Base-by-base conservation (phyloP, 2,329 filamentous ascomycete genomes). In the Fusarium pseudoanthophilum region DNA sequence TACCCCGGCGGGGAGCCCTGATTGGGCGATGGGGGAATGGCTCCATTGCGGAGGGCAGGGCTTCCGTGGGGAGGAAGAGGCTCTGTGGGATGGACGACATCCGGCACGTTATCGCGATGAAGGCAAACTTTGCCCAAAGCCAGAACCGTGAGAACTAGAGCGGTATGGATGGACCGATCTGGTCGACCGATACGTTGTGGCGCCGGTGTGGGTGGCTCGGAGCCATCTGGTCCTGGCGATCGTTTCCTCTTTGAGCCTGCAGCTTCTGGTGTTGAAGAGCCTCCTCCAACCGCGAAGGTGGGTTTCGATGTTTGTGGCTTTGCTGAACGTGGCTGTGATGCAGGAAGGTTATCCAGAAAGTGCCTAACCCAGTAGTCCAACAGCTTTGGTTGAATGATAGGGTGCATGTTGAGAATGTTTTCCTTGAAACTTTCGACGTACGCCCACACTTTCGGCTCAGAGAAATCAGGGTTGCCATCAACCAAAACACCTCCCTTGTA, bases 91-190 rank as follows among this genome's bases (percentile, higher is more conserved):
- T 81, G 80, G 5, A 92, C 86, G 5, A 92, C 84, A 57, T 91
- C 89, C 0, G 89, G 89, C 7, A 92, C 84, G 71, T 83, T 84
- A 1, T 86, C 85, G 49, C 85, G 86, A 73, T 87, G 82, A 14
- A 85, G 80, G 76, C 93, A 95, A 18, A 98, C 92, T 78, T 94
- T 95, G 24, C 96, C 96, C 11, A 99, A 84, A 1, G 95, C 95
- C 60, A 98, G 86, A 2, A 97, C 90, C 8, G 95, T 86, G 5
- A 98, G 87, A 3, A 98, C 89, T 43, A 98, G 87, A 1, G 95
- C 95, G 74, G 93, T 97, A 60, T 91, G 88, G 21, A 96, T 90
- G 13, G 92, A 94, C 59, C 92, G 86, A 73, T 87, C 88, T 6
- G 90, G 89, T 63, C 85, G 85, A 7, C 85, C 84, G 11, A 84